A percentile compares a stretch with the other conserved stretches of the same genome.
phyloP scores from a whole-genome alignment of 208 protist species.

The Leishmania braziliensis region DNA sequence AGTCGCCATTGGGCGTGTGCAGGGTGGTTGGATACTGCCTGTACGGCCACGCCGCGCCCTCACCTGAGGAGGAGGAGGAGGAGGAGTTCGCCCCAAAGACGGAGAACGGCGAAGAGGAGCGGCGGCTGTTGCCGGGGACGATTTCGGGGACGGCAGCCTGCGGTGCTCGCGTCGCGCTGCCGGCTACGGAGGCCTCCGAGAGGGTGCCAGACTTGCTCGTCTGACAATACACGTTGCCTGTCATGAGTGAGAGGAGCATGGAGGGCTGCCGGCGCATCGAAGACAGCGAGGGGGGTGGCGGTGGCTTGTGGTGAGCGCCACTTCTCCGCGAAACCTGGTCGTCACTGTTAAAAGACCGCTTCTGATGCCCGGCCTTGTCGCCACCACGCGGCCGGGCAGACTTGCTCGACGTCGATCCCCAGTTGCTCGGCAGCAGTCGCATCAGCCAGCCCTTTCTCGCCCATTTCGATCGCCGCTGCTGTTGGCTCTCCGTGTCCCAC shows the following conservation, averaged over 20 bases:
- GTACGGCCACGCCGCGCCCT: not conserved
- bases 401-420: not conserved
- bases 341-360: not conserved
- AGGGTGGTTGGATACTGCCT: not conserved
- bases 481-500: not conserved
- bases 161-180: not conserved
- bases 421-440: not conserved
- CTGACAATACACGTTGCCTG: not conserved
- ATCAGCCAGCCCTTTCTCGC: not conserved
- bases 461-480: not conserved
- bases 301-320: not conserved
- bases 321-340: not conserved
- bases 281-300: not conserved
- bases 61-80: not conserved
- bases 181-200: not conserved
- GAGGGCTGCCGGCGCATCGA: constrained; percentile 14
- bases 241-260: constrained; percentile 31
- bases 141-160: not conserved
- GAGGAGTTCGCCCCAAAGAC: not conserved
- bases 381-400: not conserved
- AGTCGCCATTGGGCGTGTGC: not conserved
- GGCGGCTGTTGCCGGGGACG: not conserved
- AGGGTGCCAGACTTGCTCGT: not conserved
- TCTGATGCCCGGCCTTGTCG: not conserved
- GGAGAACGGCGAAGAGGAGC: not conserved